phyloP scores from a whole-genome alignment of 2,329 filamentous ascomycete genomes.

The Emergomyces africanus region DNA sequence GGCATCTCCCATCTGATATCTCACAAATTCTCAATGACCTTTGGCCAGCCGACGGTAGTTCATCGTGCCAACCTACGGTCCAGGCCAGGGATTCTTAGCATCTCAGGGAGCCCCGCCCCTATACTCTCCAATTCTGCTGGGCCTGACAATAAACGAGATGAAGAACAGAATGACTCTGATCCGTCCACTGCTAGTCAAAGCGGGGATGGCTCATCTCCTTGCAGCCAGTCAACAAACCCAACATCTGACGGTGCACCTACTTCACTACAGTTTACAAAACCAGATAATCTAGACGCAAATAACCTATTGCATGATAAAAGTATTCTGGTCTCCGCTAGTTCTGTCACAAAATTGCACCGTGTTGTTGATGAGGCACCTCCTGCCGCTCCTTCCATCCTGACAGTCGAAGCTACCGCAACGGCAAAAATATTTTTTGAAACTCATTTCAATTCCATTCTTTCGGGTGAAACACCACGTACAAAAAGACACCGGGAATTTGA shows the following conservation, averaged over 20 bases:
- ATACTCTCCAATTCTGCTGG: constrained; percentile 7
- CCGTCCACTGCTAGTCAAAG: constrained; percentile 19
- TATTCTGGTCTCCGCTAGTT: not conserved
- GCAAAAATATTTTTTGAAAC: constrained; percentile 81
- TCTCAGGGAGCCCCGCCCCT: constrained; percentile 15
- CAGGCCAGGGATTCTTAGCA: constrained; percentile 18
- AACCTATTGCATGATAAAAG: not conserved
- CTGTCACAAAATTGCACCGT: constrained; percentile 2
- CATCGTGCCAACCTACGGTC: constrained; percentile 23
- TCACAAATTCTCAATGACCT: constrained; percentile 25
- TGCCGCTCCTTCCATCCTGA: constrained; percentile 32
- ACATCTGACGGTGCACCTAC: constrained; percentile 23
- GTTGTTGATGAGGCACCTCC: constrained; percentile 9
- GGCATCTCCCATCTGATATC: constrained; percentile 23
- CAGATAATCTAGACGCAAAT: not conserved
- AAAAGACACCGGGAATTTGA: constrained; percentile 52
- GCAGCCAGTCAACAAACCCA: constrained; percentile 22
- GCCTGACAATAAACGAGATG: constrained; percentile 16
- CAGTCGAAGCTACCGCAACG: constrained; percentile 65
- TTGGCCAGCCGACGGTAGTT: constrained; percentile 30
- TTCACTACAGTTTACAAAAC: not conserved
- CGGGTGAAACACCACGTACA: constrained; percentile 44
- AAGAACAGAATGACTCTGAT: constrained; percentile 21
- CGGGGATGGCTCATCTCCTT: constrained; percentile 18
- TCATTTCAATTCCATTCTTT: constrained; percentile 60